Percentiles rank a stretch among this genome's conserved stretches.
phyloP scores from a whole-genome alignment of 2,329 filamentous ascomycete genomes.

The Scorias spongiosa region DNA sequence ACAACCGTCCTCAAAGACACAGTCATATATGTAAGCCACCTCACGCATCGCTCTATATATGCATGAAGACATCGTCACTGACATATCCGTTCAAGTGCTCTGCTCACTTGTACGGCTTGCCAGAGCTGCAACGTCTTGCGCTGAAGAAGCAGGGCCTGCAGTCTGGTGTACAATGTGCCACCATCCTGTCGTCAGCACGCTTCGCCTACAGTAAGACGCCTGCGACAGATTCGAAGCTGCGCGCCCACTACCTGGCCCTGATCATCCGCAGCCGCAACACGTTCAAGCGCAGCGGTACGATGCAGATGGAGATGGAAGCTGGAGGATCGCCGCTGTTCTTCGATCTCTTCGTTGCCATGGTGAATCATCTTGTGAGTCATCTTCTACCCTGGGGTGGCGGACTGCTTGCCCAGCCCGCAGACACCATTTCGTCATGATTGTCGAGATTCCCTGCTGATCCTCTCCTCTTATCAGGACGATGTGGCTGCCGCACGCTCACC shows the following conservation, averaged over 20 bases:
- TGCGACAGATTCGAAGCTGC: slow-evolving; percentile 76
- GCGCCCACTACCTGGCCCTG: slow-evolving; percentile 80
- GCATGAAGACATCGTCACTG: slow-evolving; percentile 2
- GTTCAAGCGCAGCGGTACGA: slow-evolving; percentile 86
- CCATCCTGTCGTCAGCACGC: slow-evolving; percentile 72
- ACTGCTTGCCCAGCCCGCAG: slow-evolving; percentile 2
- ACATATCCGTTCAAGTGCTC: slow-evolving; percentile 39
- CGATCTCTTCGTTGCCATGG: slow-evolving; percentile 82
- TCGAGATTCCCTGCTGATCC: background rate
- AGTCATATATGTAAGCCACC: slow-evolving; percentile 51
- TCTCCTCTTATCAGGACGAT: slow-evolving; percentile 10
- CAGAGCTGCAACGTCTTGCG: slow-evolving; percentile 70
- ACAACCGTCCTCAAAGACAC: slow-evolving; percentile 72
- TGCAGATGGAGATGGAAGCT: slow-evolving; percentile 87
- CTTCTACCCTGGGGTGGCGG: background rate
- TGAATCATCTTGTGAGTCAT: slow-evolving; percentile 65
- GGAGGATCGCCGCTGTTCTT: slow-evolving; percentile 74
- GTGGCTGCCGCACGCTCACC: slow-evolving; percentile 13
- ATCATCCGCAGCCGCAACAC: slow-evolving; percentile 78
- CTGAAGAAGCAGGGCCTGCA: slow-evolving; percentile 82
- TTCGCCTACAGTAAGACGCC: slow-evolving; percentile 83
- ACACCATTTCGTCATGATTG: slow-evolving; percentile 2
- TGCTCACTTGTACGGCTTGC: slow-evolving; percentile 68
- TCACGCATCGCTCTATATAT: background rate
- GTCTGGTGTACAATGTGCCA: slow-evolving; percentile 68